Evolutionary conservation across 2,329 filamentous ascomycete genomes (phyloP), one percentile per base, ranked within the genome.

Genomic region (Plectosphaerella cucumerina): DNA sequence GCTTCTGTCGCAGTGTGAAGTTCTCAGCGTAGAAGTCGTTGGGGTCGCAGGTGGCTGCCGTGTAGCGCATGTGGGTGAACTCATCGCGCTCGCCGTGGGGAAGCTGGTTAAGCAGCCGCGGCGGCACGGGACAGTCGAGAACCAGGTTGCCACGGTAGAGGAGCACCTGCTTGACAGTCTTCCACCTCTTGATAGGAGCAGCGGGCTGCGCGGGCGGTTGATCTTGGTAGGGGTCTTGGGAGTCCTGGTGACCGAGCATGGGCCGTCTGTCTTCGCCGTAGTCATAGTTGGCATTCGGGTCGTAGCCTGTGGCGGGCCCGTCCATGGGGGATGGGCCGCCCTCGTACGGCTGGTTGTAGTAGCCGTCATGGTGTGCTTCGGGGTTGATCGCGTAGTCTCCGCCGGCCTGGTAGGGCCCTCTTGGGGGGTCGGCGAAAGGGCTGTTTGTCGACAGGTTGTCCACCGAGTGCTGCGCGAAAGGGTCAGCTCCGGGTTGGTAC

Each of bases 141-240:
- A 99, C 92, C 62, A 99, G 81, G 70, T 99, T 99, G 57, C 94
- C 94, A 59, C 95, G 87, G 77, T 96, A 99, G 49, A 99, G 73
- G 62, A 95, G 86, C n/a, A 99, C 93, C 74, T 97, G 90, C 72
- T 97, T 99, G 46, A 99, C 93, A 0, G 94, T 99, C 77, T 97
- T 99, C 89, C 90, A 97, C 66, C 94, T 82, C 68, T 89, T 87
- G 59, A 97, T 84, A 77, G 79, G 75, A 50, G 76, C 75, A 54
- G 73, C 73, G 9, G 56, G 65, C 54, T 62, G 68, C 21, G 65
- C 64, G 26, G 63, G 61, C 10, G 70, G 69, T 17, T 74, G 68
- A 50, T 80, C 78, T 45, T 66, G 64, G 59, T 76, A 81, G 1
- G 68, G 65, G 35, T 77, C 73, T 33, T 76, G 72, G 11, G 74